A percentile compares a stretch with the other conserved stretches of the same genome.
These are phyloP conservation scores for Candida sanyaensis DNA, from an alignment of 1,139 yeast species.

Conservation along the genomic window DNA sequence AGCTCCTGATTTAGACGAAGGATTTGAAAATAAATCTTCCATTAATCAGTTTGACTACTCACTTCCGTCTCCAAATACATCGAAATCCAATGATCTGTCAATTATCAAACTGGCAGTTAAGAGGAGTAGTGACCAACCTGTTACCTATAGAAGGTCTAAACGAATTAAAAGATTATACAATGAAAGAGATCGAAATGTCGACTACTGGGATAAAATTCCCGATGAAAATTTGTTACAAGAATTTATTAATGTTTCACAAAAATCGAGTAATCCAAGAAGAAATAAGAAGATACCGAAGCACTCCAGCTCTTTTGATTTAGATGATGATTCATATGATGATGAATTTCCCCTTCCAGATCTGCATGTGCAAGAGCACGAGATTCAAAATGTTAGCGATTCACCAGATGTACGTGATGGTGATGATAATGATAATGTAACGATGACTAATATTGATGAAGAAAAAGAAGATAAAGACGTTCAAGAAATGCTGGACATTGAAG, in stretches of 20 bases:
- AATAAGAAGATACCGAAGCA: constrained; percentile 2
- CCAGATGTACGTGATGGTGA: not conserved
- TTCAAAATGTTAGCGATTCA: too few species aligned
- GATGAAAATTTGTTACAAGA: constrained; percentile 26
- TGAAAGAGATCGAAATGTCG: constrained; percentile 23
- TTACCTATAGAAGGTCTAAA: constrained; percentile 7
- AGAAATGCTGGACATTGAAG: constrained; percentile 1
- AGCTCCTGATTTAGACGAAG: not conserved
- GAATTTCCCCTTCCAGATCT: not conserved
- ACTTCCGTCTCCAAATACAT: constrained; percentile 94
- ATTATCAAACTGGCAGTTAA: not conserved
- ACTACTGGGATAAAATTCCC: constrained; percentile 26
- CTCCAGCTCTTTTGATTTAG: not conserved
- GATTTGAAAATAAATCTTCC: not conserved
- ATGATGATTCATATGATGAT: not conserved
- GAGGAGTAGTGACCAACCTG: not conserved
- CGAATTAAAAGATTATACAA: constrained; percentile 3
- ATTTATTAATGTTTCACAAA: constrained; percentile 17
- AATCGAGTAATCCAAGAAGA: not conserved
- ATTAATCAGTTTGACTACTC: constrained; percentile 53
- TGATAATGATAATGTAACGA: not conserved
- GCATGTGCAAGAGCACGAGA: too few species aligned
- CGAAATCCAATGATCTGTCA: constrained; percentile 40
- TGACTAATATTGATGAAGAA: too few species aligned
- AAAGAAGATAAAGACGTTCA: not conserved